Percentiles rank a stretch among this genome's conserved stretches.
phyloP scores from a whole-genome alignment of 2,329 filamentous ascomycete species.

The Penicillium aurantiogriseum region DNA sequence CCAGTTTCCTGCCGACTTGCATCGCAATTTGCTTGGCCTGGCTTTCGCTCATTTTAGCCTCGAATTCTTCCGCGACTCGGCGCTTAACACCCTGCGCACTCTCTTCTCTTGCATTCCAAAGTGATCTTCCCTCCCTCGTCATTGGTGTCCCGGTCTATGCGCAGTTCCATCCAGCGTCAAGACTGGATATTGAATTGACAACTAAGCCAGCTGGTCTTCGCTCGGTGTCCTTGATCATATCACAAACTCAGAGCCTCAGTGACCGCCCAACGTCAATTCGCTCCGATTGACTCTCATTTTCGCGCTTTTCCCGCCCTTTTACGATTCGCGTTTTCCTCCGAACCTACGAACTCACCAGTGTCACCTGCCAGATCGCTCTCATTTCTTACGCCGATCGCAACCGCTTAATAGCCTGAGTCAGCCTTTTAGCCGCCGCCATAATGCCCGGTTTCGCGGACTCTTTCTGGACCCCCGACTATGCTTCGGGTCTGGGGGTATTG shows the following conservation, averaged over 20 bases:
- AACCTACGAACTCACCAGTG: not conserved
- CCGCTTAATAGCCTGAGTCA: not conserved
- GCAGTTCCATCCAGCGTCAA: not conserved
- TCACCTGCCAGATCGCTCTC: not conserved
- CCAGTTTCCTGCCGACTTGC: not conserved
- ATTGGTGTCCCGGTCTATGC: slow-evolving; percentile 9
- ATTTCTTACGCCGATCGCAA: not conserved
- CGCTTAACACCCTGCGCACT: slow-evolving; percentile 24
- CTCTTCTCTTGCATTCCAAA: slow-evolving; percentile 16
- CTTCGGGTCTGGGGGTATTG: slow-evolving; percentile 88
- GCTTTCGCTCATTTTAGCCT: slow-evolving; percentile 6
- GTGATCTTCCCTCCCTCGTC: slow-evolving; percentile 5
- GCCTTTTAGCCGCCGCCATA: slow-evolving; percentile 37
- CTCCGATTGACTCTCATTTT: not conserved
- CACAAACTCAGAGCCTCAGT: not conserved
- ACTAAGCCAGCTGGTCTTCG: slow-evolving; percentile 7
- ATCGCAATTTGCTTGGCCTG: not conserved
- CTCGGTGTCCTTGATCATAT: not conserved
- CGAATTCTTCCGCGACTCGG: slow-evolving; percentile 9
- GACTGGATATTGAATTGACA: not conserved
- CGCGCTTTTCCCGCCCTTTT: not conserved
- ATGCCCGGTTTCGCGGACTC: slow-evolving; percentile 93
- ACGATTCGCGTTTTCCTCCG: not conserved
- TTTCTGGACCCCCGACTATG: slow-evolving; percentile 98
- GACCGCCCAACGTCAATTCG: not conserved